Evolutionary conservation across 164 flowering plant genomes (phyloP).

Genomic region (Kingdonia uniflora): DNA sequence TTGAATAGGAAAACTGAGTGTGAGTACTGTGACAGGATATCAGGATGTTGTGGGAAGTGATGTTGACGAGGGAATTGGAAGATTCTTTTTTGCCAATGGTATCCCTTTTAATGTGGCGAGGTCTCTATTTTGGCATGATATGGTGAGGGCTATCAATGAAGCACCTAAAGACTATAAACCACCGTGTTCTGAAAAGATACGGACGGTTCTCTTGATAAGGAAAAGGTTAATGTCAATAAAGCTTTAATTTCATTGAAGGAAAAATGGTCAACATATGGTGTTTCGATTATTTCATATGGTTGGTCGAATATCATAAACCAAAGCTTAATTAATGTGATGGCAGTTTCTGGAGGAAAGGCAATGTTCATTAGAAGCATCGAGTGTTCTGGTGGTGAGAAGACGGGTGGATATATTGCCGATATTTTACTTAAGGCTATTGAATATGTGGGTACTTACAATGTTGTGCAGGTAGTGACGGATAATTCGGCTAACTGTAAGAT

Average conservation of each 20-base stretch:
- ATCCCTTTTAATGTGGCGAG: conserved; percentile 15
- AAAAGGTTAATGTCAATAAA: conserved; percentile 9
- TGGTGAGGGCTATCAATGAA: conserved; percentile 16
- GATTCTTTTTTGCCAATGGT: conserved; percentile 15
- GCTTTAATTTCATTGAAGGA: conserved; percentile 11
- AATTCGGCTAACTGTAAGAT: conserved; percentile 12
- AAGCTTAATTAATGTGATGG: conserved; percentile 11
- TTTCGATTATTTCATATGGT: conserved; percentile 16
- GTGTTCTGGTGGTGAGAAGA: conserved; percentile 10
- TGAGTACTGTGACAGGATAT: neutral
- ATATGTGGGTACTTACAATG: conserved; percentile 10
- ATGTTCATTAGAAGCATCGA: conserved; percentile 11
- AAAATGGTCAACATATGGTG: conserved; percentile 16
- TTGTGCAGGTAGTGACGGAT: conserved; percentile 18
- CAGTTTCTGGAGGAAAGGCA: conserved; percentile 3
- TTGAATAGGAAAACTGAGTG: neutral
- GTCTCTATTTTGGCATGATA: conserved; percentile 15
- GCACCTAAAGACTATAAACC: conserved; percentile 17
- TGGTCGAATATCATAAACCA: conserved; percentile 19
- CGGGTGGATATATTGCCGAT: conserved; percentile 9
- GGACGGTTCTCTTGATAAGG: conserved; percentile 12
- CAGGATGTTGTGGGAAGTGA: neutral
- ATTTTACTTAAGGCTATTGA: conserved; percentile 15
- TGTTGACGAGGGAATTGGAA: conserved; percentile 8
- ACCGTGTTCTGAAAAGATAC: conserved; percentile 14